Percentiles rank a stretch among this genome's conserved stretches.
Conservation (phyloP, 2,329 filamentous ascomycete species). For the Fusarium decemcellulare region DNA sequence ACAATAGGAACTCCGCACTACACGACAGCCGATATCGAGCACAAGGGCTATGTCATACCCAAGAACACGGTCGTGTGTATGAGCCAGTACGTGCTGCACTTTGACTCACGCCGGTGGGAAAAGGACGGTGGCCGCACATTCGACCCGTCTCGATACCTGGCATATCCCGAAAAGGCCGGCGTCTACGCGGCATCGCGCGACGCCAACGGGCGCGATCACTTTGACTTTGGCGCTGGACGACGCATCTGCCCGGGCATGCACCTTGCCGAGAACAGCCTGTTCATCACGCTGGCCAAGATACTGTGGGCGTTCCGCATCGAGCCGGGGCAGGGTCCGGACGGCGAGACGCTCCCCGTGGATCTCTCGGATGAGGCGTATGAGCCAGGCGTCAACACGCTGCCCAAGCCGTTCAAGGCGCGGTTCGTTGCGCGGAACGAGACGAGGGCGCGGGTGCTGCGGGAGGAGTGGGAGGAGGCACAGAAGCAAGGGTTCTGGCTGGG, state of each 20-base stretch:
- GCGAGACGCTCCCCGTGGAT: conserved; percentile 7
- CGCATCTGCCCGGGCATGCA: conserved; percentile 65
- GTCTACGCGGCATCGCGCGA: conserved; percentile 44
- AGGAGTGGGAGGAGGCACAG: conserved; percentile 17
- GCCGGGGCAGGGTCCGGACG: background rate
- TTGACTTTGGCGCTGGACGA: conserved; percentile 62
- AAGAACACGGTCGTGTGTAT: conserved; percentile 25
- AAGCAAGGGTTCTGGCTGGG: conserved; percentile 12
- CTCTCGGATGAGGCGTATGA: conserved; percentile 18
- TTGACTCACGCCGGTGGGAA: background rate
- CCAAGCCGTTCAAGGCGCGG: conserved; percentile 19
- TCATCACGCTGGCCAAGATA: conserved; percentile 25
- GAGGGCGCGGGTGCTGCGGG: conserved; percentile 3
- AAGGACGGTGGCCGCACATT: conserved; percentile 9
- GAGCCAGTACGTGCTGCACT: conserved; percentile 18
- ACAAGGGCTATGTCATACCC: conserved; percentile 30
- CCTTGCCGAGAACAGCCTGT: conserved; percentile 56
- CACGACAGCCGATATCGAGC: conserved; percentile 10
- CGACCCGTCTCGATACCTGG: conserved; percentile 24
- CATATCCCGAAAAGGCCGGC: conserved; percentile 15
- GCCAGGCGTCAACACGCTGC: conserved; percentile 15
- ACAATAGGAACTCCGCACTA: conserved; percentile 20
- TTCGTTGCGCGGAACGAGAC: conserved; percentile 19
- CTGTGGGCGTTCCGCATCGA: conserved; percentile 27
- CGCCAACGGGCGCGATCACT: conserved; percentile 56